Conservation (phyloP, 2,329 filamentous ascomycete genomes). For the Ophiosphaerella herpotricha region DNA sequence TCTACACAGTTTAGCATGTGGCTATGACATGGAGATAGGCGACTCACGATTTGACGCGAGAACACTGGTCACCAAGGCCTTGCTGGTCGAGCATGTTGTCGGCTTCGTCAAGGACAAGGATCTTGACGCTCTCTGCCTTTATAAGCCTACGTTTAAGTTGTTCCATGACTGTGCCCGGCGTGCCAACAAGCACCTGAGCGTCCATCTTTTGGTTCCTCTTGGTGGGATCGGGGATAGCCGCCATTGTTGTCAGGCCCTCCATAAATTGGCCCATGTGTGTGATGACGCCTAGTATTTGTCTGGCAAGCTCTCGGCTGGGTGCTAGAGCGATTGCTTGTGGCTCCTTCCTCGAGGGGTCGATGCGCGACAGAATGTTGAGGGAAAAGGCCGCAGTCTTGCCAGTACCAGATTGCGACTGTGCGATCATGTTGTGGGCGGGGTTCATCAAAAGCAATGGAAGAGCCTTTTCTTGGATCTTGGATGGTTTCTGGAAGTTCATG, state of each 20-base stretch:
- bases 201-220: slow-evolving; percentile 70
- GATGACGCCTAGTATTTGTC: slow-evolving; percentile 89
- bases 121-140: slow-evolving; percentile 71
- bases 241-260: slow-evolving; percentile 72
- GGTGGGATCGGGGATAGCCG: slow-evolving; percentile 79
- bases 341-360: slow-evolving; percentile 71
- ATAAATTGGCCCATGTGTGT: slow-evolving; percentile 84
- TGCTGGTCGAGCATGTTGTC: slow-evolving; percentile 99
- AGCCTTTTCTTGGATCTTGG: slow-evolving; percentile 96
- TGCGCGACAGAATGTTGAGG: slow-evolving; percentile 83
- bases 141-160: slow-evolving; percentile 78
- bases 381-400: slow-evolving; percentile 98
- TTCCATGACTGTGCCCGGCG: slow-evolving; percentile 90
- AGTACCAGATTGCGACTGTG: slow-evolving; percentile 98
- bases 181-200: slow-evolving; percentile 85
- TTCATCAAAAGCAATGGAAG: slow-evolving; percentile 84
- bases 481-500: slow-evolving; percentile 92
- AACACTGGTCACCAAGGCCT: slow-evolving; percentile 92
- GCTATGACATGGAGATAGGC: not conserved
- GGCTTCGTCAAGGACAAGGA: slow-evolving; percentile 92
- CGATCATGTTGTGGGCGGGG: slow-evolving; percentile 92
- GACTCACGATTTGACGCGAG: slow-evolving; percentile 82
- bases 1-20: slow-evolving; percentile 54
- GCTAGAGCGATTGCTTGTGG: slow-evolving; percentile 90
- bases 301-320: slow-evolving; percentile 90